phyloP scores from a whole-genome alignment of 169 alveolate species.

The Prorocentrum cordatum region DNA sequence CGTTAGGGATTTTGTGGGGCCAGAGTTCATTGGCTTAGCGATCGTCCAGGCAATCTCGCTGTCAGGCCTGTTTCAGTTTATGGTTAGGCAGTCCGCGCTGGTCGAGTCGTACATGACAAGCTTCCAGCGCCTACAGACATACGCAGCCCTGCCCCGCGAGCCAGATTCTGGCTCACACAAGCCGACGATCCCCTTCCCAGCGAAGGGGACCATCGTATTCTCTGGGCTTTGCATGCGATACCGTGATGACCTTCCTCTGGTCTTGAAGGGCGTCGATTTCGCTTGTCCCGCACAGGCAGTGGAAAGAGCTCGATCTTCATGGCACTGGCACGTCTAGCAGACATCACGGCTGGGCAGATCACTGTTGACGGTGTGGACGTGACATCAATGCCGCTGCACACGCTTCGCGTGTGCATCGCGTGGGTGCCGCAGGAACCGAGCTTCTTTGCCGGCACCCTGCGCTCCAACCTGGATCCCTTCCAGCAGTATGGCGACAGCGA shows the following conservation, averaged over 20 bases:
- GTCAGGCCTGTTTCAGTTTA: neutral
- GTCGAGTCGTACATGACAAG: neutral
- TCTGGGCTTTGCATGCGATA: neutral
- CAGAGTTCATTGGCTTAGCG: too few relatives aligned
- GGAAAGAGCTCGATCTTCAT: neutral
- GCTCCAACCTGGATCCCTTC: neutral
- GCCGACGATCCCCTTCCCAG: too few relatives aligned
- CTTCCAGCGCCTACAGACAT: neutral
- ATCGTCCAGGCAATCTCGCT: too few relatives aligned
- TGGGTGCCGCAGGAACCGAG: neutral
- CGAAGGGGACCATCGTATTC: too few relatives aligned
- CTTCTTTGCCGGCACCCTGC: neutral
- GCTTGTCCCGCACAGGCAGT: neutral
- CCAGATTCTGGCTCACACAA: too few relatives aligned
- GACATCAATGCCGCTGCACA: neutral
- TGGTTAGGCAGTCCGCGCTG: neutral
- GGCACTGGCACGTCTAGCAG: neutral
- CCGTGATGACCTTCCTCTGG: neutral
- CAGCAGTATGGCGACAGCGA: neutral
- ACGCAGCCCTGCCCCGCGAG: too few relatives aligned
- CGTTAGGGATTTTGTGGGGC: too few relatives aligned
- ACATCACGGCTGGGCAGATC: neutral
- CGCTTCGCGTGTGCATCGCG: neutral
- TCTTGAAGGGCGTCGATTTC: neutral
- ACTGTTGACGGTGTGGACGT: neutral